A percentile compares a stretch with the other conserved stretches of the same genome.
Evolutionary conservation across 2,329 filamentous ascomycete species (phyloP).

Genomic region (Chaetomium globosum): DNA sequence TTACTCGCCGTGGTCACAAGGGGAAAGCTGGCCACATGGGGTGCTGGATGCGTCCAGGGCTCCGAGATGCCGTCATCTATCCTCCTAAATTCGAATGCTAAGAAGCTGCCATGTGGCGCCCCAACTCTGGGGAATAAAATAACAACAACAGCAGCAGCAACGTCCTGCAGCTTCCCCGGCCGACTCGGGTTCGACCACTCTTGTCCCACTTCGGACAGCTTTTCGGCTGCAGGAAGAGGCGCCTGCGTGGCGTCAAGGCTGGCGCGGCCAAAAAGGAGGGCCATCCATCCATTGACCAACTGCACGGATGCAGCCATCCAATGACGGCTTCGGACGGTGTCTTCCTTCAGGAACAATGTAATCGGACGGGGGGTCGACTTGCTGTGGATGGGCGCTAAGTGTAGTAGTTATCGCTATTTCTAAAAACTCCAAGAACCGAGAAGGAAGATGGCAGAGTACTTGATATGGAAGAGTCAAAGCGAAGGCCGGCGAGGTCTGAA

Average conservation of each 20-base stretch:
- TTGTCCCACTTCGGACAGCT: conserved; percentile 24
- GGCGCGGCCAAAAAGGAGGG: conserved; percentile 6
- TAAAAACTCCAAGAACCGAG: neutral
- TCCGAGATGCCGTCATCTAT: conserved; percentile 18
- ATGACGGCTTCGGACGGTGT: conserved; percentile 11
- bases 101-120: conserved; percentile 29
- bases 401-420: neutral
- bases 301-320: conserved; percentile 14
- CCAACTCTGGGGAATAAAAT: neutral
- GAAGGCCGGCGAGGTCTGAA: neutral
- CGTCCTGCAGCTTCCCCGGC: conserved; percentile 14
- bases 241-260: conserved; percentile 15
- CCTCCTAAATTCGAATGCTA: conserved; percentile 6
- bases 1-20: neutral
- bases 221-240: conserved; percentile 22
- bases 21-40: neutral
- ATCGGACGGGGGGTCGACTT: neutral
- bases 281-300: conserved; percentile 9
- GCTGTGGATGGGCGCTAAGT: neutral
- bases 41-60: neutral
- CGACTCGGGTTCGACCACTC: conserved; percentile 18
- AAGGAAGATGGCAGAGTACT: neutral
- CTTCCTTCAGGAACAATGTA: conserved; percentile 10
- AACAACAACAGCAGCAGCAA: neutral
- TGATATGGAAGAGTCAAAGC: neutral